Conservation (phyloP, 192 early-diverging fungal species). For the Nowakowskiella sp. region DNA sequence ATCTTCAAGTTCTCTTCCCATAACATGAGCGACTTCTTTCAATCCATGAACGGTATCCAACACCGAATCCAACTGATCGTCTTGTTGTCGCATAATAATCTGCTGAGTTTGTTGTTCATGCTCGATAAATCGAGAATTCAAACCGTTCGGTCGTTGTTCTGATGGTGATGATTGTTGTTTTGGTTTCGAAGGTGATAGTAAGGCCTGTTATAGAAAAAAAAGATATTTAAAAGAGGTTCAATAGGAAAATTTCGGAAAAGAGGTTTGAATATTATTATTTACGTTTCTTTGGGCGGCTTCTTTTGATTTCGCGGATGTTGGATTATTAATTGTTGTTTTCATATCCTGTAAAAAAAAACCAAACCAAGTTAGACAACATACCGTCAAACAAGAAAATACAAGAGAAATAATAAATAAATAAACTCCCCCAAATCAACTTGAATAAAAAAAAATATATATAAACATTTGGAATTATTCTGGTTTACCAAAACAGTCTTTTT, state of each 20-base stretch:
- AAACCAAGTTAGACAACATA: not conserved
- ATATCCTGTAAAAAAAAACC: slow-evolving; percentile 19
- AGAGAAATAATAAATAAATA: too few relatives aligned
- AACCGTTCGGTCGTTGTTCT: too few relatives aligned
- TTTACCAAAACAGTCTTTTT: slow-evolving; percentile 8
- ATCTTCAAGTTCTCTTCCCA: slow-evolving; percentile 50
- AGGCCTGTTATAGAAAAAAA: too few relatives aligned
- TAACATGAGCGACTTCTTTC: slow-evolving; percentile 41
- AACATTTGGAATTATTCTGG: not conserved
- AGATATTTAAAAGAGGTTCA: too few relatives aligned
- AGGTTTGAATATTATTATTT: too few relatives aligned
- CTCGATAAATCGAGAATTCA: slow-evolving; percentile 39
- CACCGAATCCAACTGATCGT: slow-evolving; percentile 44
- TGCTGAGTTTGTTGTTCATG: slow-evolving; percentile 37
- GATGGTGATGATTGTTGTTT: too few relatives aligned
- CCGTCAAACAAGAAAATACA: not conserved
- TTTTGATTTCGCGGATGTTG: slow-evolving; percentile 4
- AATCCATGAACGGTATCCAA: slow-evolving; percentile 32
- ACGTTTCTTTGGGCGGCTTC: slow-evolving; percentile 18
- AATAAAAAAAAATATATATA: not conserved
- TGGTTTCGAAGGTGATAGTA: too few relatives aligned
- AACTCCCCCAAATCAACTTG: too few relatives aligned
- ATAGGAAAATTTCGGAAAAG: too few relatives aligned
- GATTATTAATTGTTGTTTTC: slow-evolving; percentile 10
- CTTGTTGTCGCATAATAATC: slow-evolving; percentile 39